Conservation (phyloP, 208 protist species). For the Trypanosoma lewisi region DNA sequence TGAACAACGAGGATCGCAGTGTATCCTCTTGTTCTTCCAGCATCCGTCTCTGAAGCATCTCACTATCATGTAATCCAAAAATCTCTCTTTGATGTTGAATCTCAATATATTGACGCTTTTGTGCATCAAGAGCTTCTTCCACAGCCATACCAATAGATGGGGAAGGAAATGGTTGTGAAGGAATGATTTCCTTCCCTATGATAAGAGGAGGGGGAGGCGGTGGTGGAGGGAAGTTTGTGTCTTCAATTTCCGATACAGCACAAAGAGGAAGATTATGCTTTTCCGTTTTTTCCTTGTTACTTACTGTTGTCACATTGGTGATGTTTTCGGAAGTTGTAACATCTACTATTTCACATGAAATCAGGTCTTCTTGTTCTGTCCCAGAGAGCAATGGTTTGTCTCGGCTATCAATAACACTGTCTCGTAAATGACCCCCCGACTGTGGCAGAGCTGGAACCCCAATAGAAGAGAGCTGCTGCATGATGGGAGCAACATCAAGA, state of each 20-base stretch:
- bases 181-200: background rate
- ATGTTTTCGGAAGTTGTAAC: background rate
- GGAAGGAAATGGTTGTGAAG: background rate
- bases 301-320: background rate
- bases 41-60: slow-evolving; percentile 14
- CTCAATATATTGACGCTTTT: background rate
- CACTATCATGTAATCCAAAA: slow-evolving; percentile 9
- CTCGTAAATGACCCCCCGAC: slow-evolving; percentile 1
- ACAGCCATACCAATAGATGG: background rate
- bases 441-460: background rate
- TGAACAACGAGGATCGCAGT: slow-evolving; percentile 18
- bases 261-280: background rate
- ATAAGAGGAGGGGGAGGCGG: background rate
- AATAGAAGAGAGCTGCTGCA: slow-evolving; percentile 9
- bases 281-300: background rate
- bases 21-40: slow-evolving; percentile 27
- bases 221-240: background rate
- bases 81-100: background rate
- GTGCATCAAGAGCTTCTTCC: background rate
- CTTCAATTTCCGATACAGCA: background rate
- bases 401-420: slow-evolving; percentile 8
- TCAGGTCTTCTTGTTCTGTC: slow-evolving; percentile 20
- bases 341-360: slow-evolving; percentile 22
- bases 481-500: slow-evolving; percentile 34
- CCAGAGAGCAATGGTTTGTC: slow-evolving; percentile 8